phyloP scores from a whole-genome alignment of 1,284 basidiomycete genomes.

The Omphalotus olearius region DNA sequence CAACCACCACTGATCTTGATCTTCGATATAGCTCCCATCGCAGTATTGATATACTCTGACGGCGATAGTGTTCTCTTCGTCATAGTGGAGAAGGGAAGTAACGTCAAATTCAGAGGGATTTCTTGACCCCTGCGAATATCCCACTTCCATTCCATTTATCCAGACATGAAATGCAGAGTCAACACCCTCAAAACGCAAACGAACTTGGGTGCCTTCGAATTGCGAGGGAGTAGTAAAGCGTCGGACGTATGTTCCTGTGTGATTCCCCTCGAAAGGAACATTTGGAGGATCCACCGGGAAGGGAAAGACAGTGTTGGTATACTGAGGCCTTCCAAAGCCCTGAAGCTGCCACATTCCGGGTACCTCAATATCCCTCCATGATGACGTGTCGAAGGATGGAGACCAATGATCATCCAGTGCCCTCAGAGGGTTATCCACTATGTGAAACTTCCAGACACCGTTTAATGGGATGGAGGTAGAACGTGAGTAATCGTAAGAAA shows the following conservation, averaged over 20 bases:
- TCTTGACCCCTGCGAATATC: constrained; percentile 11
- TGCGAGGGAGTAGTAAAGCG: constrained; percentile 4
- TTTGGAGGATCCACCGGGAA: constrained; percentile 12
- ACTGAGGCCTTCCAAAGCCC: constrained; percentile 13
- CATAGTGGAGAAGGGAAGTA: constrained; percentile 2
- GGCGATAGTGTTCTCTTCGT: constrained; percentile 5
- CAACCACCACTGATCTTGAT: constrained; percentile 14
- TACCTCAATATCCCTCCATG: constrained; percentile 10
- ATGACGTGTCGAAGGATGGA: constrained; percentile 1
- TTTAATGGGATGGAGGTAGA: constrained; percentile 11
- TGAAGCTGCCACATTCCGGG: constrained; percentile 15
- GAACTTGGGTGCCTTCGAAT: constrained; percentile 1
- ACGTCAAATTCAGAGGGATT: constrained; percentile 14
- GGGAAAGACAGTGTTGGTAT: constrained; percentile 13
- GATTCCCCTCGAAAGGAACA: constrained; percentile 8
- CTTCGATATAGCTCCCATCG: constrained; percentile 13
- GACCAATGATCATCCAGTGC: neutral
- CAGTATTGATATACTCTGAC: constrained; percentile 12
- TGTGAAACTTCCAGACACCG: constrained; percentile 12
- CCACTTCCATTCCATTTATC: constrained; percentile 10
- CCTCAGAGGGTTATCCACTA: constrained; percentile 7
- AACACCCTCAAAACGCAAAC: constrained; percentile 13
- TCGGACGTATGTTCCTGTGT: constrained; percentile 11
- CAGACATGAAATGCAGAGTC: constrained; percentile 14
- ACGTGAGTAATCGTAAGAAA: neutral